phyloP scores from a whole-genome alignment of 306 rosid species.

The Prunus mume region DNA sequence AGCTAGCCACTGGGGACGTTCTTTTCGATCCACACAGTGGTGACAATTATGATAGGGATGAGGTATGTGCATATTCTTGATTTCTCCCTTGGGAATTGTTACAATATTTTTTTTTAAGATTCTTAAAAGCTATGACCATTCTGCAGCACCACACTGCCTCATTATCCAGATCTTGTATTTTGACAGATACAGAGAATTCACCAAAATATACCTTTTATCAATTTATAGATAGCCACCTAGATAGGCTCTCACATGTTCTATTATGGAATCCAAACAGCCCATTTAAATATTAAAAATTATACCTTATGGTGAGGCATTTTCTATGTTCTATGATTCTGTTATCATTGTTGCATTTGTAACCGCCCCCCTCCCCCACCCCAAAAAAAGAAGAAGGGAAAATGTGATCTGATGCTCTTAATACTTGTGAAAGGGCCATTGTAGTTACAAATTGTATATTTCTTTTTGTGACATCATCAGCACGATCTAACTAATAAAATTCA shows the following conservation, averaged over 20 bases:
- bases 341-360: background rate
- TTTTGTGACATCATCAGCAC: background rate
- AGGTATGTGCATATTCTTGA: constrained; percentile 42
- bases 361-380: background rate
- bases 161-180: constrained; percentile 7
- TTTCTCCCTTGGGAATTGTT: background rate
- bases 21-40: constrained; percentile 90
- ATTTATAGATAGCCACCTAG: background rate
- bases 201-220: background rate
- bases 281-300: background rate
- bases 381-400: too few relatives aligned
- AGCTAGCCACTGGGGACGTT: constrained; percentile 85
- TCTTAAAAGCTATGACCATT: background rate
- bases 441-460: background rate
- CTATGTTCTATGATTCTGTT: background rate
- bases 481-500: background rate
- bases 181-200: background rate
- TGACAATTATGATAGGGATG: constrained; percentile 85
- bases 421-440: background rate
- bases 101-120: background rate
- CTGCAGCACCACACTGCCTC: background rate
- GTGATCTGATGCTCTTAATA: background rate
- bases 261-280: background rate
- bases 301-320: background rate
- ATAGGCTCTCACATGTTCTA: background rate